Evolutionary conservation across 139 green algal genomes (phyloP), one percentile per base, ranked within the genome.

Genomic region (Spirogloea muscicola): DNA sequence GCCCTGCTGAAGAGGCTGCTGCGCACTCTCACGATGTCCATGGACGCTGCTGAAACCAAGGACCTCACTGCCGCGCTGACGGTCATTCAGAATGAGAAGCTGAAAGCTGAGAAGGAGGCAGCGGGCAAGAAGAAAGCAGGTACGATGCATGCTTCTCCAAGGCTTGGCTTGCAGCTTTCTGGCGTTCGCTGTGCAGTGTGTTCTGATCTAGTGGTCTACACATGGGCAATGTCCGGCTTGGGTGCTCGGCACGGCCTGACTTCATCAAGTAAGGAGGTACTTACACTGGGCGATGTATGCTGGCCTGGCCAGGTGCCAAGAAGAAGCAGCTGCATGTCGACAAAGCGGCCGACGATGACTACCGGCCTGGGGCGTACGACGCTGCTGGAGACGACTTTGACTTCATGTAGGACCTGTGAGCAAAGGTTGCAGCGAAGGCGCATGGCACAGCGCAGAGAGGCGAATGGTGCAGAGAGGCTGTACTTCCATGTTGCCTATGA

Each of bases 321-420:
- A 76, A 76, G 67, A 75, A 76, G 52, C 67, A 75, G 33, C 9
- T 76, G 3, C 46, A 73, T 37, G 33, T 76, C 9, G 67, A 68
- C 27, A 65, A 76, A 18, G 55, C 49, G 4, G 64, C 36, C 18
- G 67, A 76, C 6, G 67, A 76, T 52, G 67, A 76, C 25, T 65
- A 74, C 7, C 29, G 58, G 29, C 7, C 34, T 39, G 67, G 49
- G n/a, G 67, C n/a, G n/a, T 76, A 66, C 6, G 7, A 3, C 4
- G 67, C 37, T 37, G 29, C 27, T 3, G 42, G 34, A 6, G 67
- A 76, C 46, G 67, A 76, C 13, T 76, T 42, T 52, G 67, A 76
- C 7, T 76, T 76, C n/a, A 76, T 76, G 67, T 76, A 74, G 52
- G 52, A 74, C n/a, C n/a, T n/a, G n/a, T n/a, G n/a, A n/a, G n/a